These are phyloP conservation scores for Cordyceps fumosorosea DNA, from an alignment of 2,329 filamentous ascomycete species.

Conservation along the genomic window DNA sequence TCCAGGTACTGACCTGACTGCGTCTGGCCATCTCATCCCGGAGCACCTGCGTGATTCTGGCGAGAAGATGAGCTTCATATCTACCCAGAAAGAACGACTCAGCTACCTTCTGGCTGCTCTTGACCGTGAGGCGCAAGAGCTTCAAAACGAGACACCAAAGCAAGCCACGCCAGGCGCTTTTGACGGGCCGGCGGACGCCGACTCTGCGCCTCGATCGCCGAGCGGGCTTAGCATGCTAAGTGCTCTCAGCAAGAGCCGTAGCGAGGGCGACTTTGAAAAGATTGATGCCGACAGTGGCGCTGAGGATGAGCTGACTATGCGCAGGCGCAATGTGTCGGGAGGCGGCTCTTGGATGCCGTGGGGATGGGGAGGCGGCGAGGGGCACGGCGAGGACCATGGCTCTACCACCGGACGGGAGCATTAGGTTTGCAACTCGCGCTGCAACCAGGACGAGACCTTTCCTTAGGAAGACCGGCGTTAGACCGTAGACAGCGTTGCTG, in stretches of 20 bases:
- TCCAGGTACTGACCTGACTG: slow-evolving; percentile 18
- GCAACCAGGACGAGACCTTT: neutral
- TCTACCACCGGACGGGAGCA: slow-evolving; percentile 35
- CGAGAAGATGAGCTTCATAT: slow-evolving; percentile 68
- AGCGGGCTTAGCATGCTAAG: slow-evolving; percentile 44
- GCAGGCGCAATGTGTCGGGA: slow-evolving; percentile 24
- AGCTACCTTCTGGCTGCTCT: slow-evolving; percentile 68
- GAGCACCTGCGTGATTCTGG: slow-evolving; percentile 55
- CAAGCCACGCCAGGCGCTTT: slow-evolving; percentile 22
- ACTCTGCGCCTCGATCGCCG: slow-evolving; percentile 34
- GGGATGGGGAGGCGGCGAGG: slow-evolving; percentile 31
- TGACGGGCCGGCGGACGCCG: slow-evolving; percentile 25
- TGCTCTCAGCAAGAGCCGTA: slow-evolving; percentile 70
- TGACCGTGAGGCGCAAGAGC: slow-evolving; percentile 66
- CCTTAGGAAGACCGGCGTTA: slow-evolving; percentile 9
- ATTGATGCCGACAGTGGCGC: slow-evolving; percentile 68
- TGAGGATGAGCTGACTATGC: slow-evolving; percentile 41
- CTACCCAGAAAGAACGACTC: slow-evolving; percentile 72
- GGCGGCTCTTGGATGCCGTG: slow-evolving; percentile 42
- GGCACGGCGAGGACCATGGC: slow-evolving; percentile 19
- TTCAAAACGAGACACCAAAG: slow-evolving; percentile 33
- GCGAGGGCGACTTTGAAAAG: slow-evolving; percentile 84
- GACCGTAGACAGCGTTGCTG: slow-evolving; percentile 12
- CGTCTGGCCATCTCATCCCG: slow-evolving; percentile 61
- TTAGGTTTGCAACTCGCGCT: slow-evolving; percentile 20